Base-by-base conservation (phyloP, 1,284 basidiomycete species). In the Malassezia pachydermatis region DNA sequence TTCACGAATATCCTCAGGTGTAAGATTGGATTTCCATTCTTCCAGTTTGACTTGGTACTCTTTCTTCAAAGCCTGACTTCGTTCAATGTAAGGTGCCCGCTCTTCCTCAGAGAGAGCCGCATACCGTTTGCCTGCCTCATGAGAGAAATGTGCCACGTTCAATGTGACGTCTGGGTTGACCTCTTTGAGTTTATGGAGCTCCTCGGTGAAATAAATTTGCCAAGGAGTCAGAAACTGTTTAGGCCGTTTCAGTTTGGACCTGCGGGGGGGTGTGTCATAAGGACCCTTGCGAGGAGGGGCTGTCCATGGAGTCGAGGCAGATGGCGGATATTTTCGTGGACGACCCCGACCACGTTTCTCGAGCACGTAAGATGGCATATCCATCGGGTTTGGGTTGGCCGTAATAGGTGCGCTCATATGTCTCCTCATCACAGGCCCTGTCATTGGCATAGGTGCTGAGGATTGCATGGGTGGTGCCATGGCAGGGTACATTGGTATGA, bases 121-220 rank as follows among this genome's bases (percentile, higher is more conserved):
- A 70, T 95, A 95, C 64, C 88, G 85, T 64, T 83, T 81, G 37
- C 88, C 88, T 33, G 88, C 89, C 68, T 92, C 88, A 74, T 92
- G 92, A 59, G 89, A 88, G 32, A 88, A 87, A 72, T 90, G 86
- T 7, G 89, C 88, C 51, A 95, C 88, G 72, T 95, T 94, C 41
- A 95, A 80, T 74, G 90, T 89, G 48, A 70, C 70, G 14, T 58
- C 61, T 5, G 63, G 60, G 28, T 63, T 57, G 30, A 61, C 57
- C 0, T 81, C 80, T 75, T 89, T 88, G 41, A 65, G 63, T 72
- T 88, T 86, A 66, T 82, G 80, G 60, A 95, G 87, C 81, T 88
- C 89, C 72, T 94, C 88, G 30, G 87, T 88, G 73, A 95, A 94
- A 76, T 88, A 95, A 44, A 95, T 79, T 74, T 95, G 89, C 89